A percentile compares a stretch with the other conserved stretches of the same genome.
These are phyloP conservation scores for Hypoxylon perforatum DNA, from an alignment of 495 filamentous ascomycete species.

Conservation along the genomic window DNA sequence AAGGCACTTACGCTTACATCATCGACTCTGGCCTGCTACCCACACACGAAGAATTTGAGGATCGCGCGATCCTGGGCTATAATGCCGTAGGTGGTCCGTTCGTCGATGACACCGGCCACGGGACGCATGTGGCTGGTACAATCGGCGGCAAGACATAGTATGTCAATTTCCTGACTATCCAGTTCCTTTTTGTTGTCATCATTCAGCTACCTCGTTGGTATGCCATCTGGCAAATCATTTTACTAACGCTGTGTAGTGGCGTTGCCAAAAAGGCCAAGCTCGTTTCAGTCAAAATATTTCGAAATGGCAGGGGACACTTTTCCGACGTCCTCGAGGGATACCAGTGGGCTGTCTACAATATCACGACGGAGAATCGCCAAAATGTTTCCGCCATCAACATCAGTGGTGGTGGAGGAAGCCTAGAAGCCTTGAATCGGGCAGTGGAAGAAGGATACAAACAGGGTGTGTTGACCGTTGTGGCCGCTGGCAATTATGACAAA, in stretches of 20 bases:
- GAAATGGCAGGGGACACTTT: slow-evolving; percentile 45
- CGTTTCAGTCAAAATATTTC: slow-evolving; percentile 73
- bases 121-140: slow-evolving; percentile 73
- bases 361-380: slow-evolving; percentile 46
- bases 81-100: slow-evolving; percentile 59
- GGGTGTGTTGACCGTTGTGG: slow-evolving; percentile 62
- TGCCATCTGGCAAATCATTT: slow-evolving; percentile 48
- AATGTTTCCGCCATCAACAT: slow-evolving; percentile 61
- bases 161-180: slow-evolving; percentile 1
- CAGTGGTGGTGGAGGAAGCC: slow-evolving; percentile 55
- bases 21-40: slow-evolving; percentile 66
- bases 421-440: slow-evolving; percentile 60
- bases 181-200: not conserved
- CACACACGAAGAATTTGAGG: slow-evolving; percentile 64
- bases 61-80: slow-evolving; percentile 63
- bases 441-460: slow-evolving; percentile 56
- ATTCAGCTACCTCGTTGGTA: not conserved
- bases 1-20: slow-evolving; percentile 66
- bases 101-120: slow-evolving; percentile 67
- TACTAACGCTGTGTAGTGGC: slow-evolving; percentile 46
- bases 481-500: slow-evolving; percentile 60
- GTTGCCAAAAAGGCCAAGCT: slow-evolving; percentile 71
- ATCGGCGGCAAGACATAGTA: slow-evolving; percentile 57
- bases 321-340: slow-evolving; percentile 66
- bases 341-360: slow-evolving; percentile 64